Base-by-base conservation (phyloP, 2,329 filamentous ascomycete species). In the Diplodia mutila region DNA sequence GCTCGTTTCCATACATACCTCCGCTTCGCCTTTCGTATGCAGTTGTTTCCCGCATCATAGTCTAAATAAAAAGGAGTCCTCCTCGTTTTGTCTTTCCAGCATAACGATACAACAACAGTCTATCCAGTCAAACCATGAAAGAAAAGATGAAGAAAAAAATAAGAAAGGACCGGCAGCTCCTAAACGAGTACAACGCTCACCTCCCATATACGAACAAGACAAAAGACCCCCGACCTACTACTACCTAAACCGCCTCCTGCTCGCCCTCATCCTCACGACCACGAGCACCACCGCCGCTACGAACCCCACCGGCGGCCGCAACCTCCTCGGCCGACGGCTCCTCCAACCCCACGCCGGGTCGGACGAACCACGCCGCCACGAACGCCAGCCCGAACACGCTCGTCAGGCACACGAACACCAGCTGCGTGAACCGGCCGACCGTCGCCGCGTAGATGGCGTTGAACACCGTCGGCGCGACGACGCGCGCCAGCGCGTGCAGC, bases 361-460 rank as follows among this genome's bases (percentile, higher is more conserved):
- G 86, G 29, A 98, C 83, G 65, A 93, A 86, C 77, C 90, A 90
- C 73, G 88, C 91, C 65, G 88, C 84, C 2, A 89, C 63, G 34
- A 94, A 85, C 0, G 89, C 89, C 9, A 89, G 27, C 1, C 81
- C 85, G 76, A 97, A 97, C 0, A 91, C 82, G 8, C 80, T 79
- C 0, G 86, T 82, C 53, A 98, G 79, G 61, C 91, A 87, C 9
- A 96, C 87, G 77, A 97, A 97, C 0, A 97, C 90, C 0, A 92
- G 89, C 78, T 95, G 92, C 0, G 92, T 89, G 71, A 91, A 94
- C 1, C 81, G 88, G 23, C 85, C 88, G 1, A 97, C 92, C 0
- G 95, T 98, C 2, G 85, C 82, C 16, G 90, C 91, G 76, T 97
- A 99, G 11, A 98, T 87, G 5, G 91, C 86, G 74, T 95, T 97